Evolutionary conservation across 1,284 basidiomycete species (phyloP), one percentile per base, ranked within the genome.

Genomic region (Microbotryum saponariae): DNA sequence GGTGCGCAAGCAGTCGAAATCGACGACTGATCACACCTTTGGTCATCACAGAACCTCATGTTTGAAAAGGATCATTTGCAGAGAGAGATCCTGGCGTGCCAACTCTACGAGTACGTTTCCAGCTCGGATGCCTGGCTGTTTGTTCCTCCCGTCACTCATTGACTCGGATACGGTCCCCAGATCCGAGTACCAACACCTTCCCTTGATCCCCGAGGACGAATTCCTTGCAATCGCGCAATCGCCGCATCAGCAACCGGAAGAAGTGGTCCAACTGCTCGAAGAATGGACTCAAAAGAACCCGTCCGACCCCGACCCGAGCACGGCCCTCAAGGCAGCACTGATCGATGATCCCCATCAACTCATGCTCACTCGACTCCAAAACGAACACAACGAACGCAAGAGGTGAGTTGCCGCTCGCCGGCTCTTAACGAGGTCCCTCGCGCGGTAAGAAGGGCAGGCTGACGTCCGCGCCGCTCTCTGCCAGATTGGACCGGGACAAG

Each of bases 1-100:
- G 12, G 2, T 42, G 37, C 12, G 12, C 5, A 16, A 42, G 16
- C 16, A 7, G 29, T 3, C 21, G 4, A 8, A 5, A 7, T 1
- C 2, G 27, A 25, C 6, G 4, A 51, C 27, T 16, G 27, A 27
- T 27, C 27, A 27, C 27, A 29, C n/a, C 10, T 25, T 29, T 27
- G 27, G 29, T 47, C 21, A 23, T 20, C 14, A n/a, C 59, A 72
- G 66, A 72, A 72, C 58, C 57, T 67, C 23, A 63, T 66, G 27
- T 72, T 67, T 37, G 69, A 72, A 60, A 63, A 64, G 23, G 67
- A 69, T 42, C 69, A 72, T 54, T 64, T 72, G 25, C 63, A 68
- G 56, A 54, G 66, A 2, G 71, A 72, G 54, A 72, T 72, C 53
- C 54, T 57, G 2, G 64, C 66, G 12, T 70, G 69, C 56, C 60